These are phyloP conservation scores for Apiospora marii DNA, from an alignment of 2,329 filamentous ascomycete genomes.

Conservation along the genomic window DNA sequence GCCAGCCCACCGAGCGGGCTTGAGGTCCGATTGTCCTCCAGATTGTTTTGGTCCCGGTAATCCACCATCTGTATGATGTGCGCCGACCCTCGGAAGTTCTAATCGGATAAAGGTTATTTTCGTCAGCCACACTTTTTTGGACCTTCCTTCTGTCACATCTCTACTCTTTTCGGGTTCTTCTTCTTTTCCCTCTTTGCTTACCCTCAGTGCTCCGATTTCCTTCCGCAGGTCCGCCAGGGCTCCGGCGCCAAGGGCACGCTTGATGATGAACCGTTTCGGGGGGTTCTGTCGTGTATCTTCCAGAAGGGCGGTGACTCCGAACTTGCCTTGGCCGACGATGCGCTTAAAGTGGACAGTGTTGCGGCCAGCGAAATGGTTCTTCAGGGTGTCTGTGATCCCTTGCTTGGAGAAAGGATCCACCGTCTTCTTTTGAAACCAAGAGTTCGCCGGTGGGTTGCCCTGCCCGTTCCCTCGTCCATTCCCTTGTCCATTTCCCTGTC, in stretches of 20 bases:
- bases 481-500: too few species aligned
- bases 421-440: background rate
- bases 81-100: background rate
- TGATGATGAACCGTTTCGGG: background rate
- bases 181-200: background rate
- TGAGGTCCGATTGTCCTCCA: background rate
- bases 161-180: too few species aligned
- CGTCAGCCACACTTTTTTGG: too few species aligned
- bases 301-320: background rate
- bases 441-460: too few species aligned
- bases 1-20: background rate
- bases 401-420: background rate
- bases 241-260: background rate
- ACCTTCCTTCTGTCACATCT: too few species aligned
- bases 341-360: background rate
- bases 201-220: background rate
- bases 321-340: background rate
- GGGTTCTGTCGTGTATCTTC: background rate
- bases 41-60: background rate
- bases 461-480: too few species aligned
- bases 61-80: background rate
- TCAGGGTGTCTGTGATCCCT: background rate
- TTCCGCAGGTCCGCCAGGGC: background rate
- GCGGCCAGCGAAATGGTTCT: background rate
- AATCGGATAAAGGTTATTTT: too few species aligned